phyloP scores from a whole-genome alignment of 2,329 filamentous ascomycete genomes.

The Amauroascus verrucosus region DNA sequence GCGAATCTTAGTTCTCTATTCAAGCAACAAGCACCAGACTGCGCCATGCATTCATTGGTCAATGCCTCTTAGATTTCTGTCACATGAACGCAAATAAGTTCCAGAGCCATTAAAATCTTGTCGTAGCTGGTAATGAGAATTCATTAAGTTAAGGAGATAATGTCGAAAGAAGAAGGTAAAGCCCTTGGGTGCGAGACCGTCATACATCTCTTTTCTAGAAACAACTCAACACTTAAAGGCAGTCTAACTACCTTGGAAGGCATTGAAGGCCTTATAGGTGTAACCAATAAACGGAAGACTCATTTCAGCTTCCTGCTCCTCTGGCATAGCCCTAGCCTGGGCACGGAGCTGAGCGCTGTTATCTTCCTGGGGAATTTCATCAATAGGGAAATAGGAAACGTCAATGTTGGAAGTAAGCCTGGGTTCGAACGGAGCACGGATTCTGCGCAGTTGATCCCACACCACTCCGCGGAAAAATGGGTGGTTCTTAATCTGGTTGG shows the following conservation, averaged over 20 bases:
- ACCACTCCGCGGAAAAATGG: constrained; percentile 95
- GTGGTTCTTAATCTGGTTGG: constrained; percentile 85
- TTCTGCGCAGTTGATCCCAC: constrained; percentile 83
- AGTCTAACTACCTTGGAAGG: constrained; percentile 41
- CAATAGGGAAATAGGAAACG: constrained; percentile 96
- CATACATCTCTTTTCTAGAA: neutral
- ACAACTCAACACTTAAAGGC: neutral
- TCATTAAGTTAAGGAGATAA: neutral
- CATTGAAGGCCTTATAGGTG: constrained; percentile 93
- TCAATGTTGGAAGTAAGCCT: constrained; percentile 87
- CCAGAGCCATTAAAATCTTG: neutral
- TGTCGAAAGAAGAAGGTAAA: too few relatives aligned
- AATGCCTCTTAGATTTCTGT: neutral
- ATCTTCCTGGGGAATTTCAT: constrained; percentile 95
- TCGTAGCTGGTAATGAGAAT: neutral
- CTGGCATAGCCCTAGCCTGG: constrained; percentile 62
- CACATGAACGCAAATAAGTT: neutral
- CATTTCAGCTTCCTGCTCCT: constrained; percentile 82
- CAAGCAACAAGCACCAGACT: neutral
- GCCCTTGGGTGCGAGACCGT: neutral
- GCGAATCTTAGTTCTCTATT: neutral
- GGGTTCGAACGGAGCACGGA: constrained; percentile 92
- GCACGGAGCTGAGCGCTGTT: constrained; percentile 79
- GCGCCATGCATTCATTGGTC: neutral
- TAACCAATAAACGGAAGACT: constrained; percentile 93